phyloP scores from a whole-genome alignment of 768 basidiomycete genomes.

The Boletus patriciae region DNA sequence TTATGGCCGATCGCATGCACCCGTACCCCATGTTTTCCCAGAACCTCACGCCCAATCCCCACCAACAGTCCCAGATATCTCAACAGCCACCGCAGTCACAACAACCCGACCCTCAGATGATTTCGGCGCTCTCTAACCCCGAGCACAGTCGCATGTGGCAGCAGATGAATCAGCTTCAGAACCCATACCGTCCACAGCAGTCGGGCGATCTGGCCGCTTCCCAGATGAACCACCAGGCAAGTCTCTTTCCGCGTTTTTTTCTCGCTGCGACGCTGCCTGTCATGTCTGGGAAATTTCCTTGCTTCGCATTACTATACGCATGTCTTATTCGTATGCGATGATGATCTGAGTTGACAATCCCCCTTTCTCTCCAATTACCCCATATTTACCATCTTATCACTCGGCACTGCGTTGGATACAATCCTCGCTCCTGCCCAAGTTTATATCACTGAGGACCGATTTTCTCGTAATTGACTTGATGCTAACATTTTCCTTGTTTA shows the following conservation, averaged over 20 bases:
- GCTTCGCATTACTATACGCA: conserved; percentile 13
- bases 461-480: conserved; percentile 16
- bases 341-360: conserved; percentile 19
- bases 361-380: conserved; percentile 11
- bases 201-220: conserved; percentile 40
- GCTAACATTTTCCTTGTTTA: conserved; percentile 31
- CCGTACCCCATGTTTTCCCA: conserved; percentile 55
- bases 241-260: conserved; percentile 29
- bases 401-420: not conserved
- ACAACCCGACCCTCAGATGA: conserved; percentile 39
- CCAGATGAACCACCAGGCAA: conserved; percentile 49
- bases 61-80: conserved; percentile 42
- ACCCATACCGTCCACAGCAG: conserved; percentile 44
- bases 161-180: conserved; percentile 50
- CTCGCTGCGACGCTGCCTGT: not conserved
- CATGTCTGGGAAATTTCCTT: conserved; percentile 18
- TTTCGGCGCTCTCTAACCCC: conserved; percentile 44
- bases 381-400: conserved; percentile 18
- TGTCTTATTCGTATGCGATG: conserved; percentile 13
- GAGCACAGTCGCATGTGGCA: conserved; percentile 60
- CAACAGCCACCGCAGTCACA: conserved; percentile 48
- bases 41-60: conserved; percentile 46
- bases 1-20: conserved; percentile 63
- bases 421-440: conserved; percentile 1
- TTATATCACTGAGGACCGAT: conserved; percentile 1